Evolutionary conservation across 2,329 filamentous ascomycete genomes (phyloP), one percentile per base, ranked within the genome.

Genomic region (Hypocreales sp.): DNA sequence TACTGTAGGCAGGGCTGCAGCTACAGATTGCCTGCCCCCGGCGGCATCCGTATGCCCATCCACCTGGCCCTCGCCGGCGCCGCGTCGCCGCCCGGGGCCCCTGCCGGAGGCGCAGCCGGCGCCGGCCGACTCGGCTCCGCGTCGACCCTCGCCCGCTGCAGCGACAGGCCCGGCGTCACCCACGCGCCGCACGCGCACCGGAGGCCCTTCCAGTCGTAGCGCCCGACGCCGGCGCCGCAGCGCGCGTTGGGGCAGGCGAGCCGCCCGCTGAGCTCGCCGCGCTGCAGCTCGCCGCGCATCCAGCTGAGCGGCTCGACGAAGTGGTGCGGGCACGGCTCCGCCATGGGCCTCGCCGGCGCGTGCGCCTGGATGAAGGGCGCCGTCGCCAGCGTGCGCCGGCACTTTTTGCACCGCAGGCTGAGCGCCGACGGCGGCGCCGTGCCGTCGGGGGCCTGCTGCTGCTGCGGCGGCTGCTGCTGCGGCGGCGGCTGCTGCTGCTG

Each of bases 141-240:
- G 48, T 95, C 90, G 20, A 94, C 77, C 40, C 75, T 75, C 28
- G 79, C 76, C 50, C 76, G 80, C 29, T 83, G 77, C 34, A 95
- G 60, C 34, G 79, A 87, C 48, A 98, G 90, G 1, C 79, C 86
- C 7, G 90, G 87, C 27, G 84, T 80, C 14, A 94, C 67, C 87
- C 90, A 95, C 35, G 77, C 72, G 20, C 78, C 74, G 51, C 90
- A 98, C 46, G 74, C 90, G 56, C 90, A 98, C 48, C 74, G 75
- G 64, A 94, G 78, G 10, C 90, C 90, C 49, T 92, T 83, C 90
- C 90, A 98, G 28, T 87, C 80, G 47, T 94, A 98, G 41, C 90
- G 80, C 21, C 90, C 90, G 25, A 95, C 72, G 28, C 82, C 83
- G 22, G 80, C 73, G 25, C 69, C 72, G 51, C 90, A 98, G 44